Conservation (phyloP, 2,329 filamentous ascomycete genomes). For the Aaosphaeria arxii region DNA sequence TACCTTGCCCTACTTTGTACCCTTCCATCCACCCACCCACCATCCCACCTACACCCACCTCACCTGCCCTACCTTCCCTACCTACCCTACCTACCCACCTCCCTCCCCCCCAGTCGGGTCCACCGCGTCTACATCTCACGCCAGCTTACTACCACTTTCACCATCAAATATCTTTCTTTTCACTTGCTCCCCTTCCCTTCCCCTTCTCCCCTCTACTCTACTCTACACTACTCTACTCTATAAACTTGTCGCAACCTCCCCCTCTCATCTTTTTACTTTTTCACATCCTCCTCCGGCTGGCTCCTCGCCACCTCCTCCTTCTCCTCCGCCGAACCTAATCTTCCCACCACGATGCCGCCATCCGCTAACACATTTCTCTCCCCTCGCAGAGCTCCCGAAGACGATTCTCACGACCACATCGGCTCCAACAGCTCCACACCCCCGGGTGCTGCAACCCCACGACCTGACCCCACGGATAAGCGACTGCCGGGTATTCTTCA, state of each 20-base stretch:
- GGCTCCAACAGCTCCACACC: slow-evolving; percentile 80
- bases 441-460: slow-evolving; percentile 87
- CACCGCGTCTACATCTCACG: too few species aligned
- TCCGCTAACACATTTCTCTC: slow-evolving; percentile 34
- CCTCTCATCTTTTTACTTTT: background rate
- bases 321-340: background rate
- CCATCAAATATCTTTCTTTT: too few species aligned
- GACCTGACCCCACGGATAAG: slow-evolving; percentile 91
- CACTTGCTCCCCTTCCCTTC: too few species aligned
- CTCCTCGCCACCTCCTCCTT: background rate
- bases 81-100: background rate
- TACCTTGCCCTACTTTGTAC: background rate
- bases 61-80: background rate
- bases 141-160: too few species aligned
- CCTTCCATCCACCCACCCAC: background rate
- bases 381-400: slow-evolving; percentile 50
- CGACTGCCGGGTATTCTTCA: slow-evolving; percentile 90
- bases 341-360: slow-evolving; percentile 16
- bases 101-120: background rate
- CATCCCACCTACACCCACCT: slow-evolving; percentile 3
- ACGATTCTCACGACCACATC: slow-evolving; percentile 72
- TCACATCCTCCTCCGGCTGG: slow-evolving; percentile 1
- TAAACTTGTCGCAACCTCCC: too few species aligned
- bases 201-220: too few species aligned
- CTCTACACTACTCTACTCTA: too few species aligned